phyloP scores from a whole-genome alignment of 495 filamentous ascomycete species.

The Schizothecium vesticola region DNA sequence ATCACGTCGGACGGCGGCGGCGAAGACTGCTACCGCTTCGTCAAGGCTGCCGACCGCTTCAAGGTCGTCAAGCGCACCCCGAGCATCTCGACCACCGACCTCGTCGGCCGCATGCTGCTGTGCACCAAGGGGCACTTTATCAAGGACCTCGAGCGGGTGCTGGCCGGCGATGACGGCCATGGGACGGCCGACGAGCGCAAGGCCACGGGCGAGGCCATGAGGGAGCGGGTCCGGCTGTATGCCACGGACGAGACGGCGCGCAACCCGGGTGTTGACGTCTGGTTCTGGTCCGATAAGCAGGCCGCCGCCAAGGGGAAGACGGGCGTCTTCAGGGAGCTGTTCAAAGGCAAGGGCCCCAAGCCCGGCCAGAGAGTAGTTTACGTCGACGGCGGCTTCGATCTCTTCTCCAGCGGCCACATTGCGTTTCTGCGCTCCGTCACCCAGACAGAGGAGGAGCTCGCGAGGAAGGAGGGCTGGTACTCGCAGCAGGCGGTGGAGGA shows the following conservation, averaged over 20 bases:
- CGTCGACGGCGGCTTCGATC: slow-evolving; percentile 93
- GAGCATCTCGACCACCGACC: slow-evolving; percentile 92
- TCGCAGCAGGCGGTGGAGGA: slow-evolving; percentile 54
- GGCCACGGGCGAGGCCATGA: slow-evolving; percentile 53
- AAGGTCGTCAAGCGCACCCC: slow-evolving; percentile 94
- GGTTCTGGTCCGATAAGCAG: slow-evolving; percentile 62
- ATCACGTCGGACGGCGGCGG: slow-evolving; percentile 89
- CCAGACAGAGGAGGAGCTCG: slow-evolving; percentile 62
- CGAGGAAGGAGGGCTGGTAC: slow-evolving; percentile 65
- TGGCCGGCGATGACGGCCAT: slow-evolving; percentile 66
- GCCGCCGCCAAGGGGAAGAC: slow-evolving; percentile 45
- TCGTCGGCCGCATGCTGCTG: slow-evolving; percentile 93
- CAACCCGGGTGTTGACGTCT: slow-evolving; percentile 67
- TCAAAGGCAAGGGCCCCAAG: slow-evolving; percentile 59
- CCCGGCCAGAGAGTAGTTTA: slow-evolving; percentile 84
- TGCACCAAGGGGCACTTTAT: slow-evolving; percentile 89
- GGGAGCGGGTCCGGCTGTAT: slow-evolving; percentile 71
- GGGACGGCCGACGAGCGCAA: slow-evolving; percentile 62
- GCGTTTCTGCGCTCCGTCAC: slow-evolving; percentile 80
- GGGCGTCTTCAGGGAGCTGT: slow-evolving; percentile 56
- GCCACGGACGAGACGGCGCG: slow-evolving; percentile 77
- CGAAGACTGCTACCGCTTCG: slow-evolving; percentile 94
- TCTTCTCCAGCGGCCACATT: slow-evolving; percentile 95
- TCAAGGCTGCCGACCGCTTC: slow-evolving; percentile 87
- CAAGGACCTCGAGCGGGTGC: slow-evolving; percentile 58